phyloP scores from a whole-genome alignment of 129 eudicot genomes.

The Flaveria bidentis region DNA sequence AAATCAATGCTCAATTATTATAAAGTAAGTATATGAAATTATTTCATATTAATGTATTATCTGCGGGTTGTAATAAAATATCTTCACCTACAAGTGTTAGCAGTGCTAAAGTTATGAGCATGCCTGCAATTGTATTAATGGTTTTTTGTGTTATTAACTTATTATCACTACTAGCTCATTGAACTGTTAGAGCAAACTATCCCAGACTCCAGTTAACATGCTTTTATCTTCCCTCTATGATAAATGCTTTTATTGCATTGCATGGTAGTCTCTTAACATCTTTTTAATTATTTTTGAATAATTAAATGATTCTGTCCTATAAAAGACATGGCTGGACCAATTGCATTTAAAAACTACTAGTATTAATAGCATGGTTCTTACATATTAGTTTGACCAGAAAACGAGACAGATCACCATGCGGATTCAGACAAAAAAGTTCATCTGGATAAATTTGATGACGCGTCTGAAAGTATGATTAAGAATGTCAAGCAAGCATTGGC shows the following conservation, averaged over 20 bases:
- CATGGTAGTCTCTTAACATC: neutral
- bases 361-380: no score
- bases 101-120: no score
- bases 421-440: constrained; percentile 55
- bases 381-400: constrained; percentile 38
- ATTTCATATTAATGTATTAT: neutral
- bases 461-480: constrained; percentile 67
- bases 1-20: neutral
- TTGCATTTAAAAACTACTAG: constrained; percentile 11
- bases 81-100: neutral
- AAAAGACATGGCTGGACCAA: neutral
- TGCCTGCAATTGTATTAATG: neutral
- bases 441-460: constrained; percentile 75
- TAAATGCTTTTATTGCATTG: neutral
- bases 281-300: neutral
- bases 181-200: constrained; percentile 4
- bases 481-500: constrained; percentile 85
- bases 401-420: constrained; percentile 64
- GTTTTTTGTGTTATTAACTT: constrained; percentile 1
- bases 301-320: neutral
- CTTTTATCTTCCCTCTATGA: neutral
- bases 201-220: neutral
- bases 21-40: neutral
- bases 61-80: neutral
- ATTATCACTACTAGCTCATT: neutral